phyloP scores from a whole-genome alignment of 192 early-diverging fungal genomes.

The Borealophlyctis nickersoniae region DNA sequence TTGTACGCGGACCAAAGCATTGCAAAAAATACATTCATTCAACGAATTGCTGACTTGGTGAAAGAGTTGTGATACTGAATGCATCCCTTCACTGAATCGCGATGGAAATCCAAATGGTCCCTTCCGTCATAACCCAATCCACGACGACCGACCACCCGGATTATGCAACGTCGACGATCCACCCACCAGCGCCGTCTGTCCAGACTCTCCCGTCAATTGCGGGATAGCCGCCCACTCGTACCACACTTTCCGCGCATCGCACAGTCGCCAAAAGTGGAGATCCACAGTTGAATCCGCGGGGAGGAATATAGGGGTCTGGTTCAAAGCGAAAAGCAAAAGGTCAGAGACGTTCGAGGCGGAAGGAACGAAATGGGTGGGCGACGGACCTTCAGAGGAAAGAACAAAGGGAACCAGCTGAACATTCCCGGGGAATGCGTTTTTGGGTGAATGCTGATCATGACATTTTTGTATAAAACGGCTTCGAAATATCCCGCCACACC shows the following conservation, averaged over 20 bases:
- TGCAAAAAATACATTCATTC: too few species aligned
- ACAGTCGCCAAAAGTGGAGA: constrained; percentile 82
- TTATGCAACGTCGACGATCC: constrained; percentile 63
- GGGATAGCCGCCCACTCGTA: constrained; percentile 87
- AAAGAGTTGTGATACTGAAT: too few species aligned
- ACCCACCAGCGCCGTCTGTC: constrained; percentile 32
- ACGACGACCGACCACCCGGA: constrained; percentile 63
- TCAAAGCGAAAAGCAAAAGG: constrained; percentile 26
- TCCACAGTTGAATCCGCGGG: constrained; percentile 53
- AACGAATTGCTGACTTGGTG: too few species aligned
- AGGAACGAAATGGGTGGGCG: background rate
- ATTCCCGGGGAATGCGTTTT: constrained; percentile 84
- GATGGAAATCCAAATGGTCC: too few species aligned
- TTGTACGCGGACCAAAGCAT: too few species aligned
- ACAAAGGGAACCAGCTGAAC: constrained; percentile 99
- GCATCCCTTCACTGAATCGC: too few species aligned
- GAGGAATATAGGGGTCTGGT: constrained; percentile 70
- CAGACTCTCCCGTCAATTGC: constrained; percentile 11
- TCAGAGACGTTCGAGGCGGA: background rate
- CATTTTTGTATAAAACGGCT: constrained; percentile 79
- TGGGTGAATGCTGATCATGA: constrained; percentile 80
- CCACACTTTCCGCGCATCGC: constrained; percentile 84
- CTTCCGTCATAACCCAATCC: constrained; percentile 73
- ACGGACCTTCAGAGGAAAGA: constrained; percentile 76
- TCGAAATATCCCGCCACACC: constrained; percentile 98